Conservation (phyloP, 768 basidiomycete species). For the Mycena chlorophos region DNA sequence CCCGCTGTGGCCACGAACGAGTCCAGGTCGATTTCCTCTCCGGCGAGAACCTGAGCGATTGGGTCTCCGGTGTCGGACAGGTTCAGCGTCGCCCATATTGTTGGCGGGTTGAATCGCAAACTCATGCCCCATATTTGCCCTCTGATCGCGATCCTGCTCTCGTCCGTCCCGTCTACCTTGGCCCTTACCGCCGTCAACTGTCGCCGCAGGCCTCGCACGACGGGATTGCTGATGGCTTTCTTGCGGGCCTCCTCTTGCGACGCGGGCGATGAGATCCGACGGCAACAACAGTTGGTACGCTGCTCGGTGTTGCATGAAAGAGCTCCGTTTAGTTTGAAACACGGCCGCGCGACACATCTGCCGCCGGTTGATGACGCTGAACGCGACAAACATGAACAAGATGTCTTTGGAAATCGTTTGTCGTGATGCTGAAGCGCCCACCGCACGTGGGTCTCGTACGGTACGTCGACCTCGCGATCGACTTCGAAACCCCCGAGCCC, state of each 20-base stretch:
- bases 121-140: slow-evolving; percentile 38
- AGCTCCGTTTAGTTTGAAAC: slow-evolving; percentile 32
- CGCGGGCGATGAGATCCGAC: slow-evolving; percentile 31
- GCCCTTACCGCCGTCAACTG: slow-evolving; percentile 27
- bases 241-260: slow-evolving; percentile 33
- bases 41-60: not conserved
- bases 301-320: slow-evolving; percentile 24
- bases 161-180: slow-evolving; percentile 34
- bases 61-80: not conserved
- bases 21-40: not conserved
- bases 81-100: slow-evolving; percentile 43
- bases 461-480: too few relatives aligned
- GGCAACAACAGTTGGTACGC: slow-evolving; percentile 27
- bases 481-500: too few relatives aligned
- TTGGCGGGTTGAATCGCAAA: slow-evolving; percentile 29
- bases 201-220: slow-evolving; percentile 24
- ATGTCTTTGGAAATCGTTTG: slow-evolving; percentile 24
- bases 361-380: slow-evolving; percentile 32
- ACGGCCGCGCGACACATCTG: slow-evolving; percentile 24
- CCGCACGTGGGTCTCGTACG: slow-evolving; percentile 30
- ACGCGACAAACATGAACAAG: slow-evolving; percentile 30
- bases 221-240: slow-evolving; percentile 27
- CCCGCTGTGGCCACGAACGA: not conserved
- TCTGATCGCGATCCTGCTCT: slow-evolving; percentile 25
- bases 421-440: slow-evolving; percentile 35